Percentiles rank a stretch among this genome's conserved stretches.
Conservation (phyloP, 495 filamentous ascomycete genomes). For the Neurospora cerealis region DNA sequence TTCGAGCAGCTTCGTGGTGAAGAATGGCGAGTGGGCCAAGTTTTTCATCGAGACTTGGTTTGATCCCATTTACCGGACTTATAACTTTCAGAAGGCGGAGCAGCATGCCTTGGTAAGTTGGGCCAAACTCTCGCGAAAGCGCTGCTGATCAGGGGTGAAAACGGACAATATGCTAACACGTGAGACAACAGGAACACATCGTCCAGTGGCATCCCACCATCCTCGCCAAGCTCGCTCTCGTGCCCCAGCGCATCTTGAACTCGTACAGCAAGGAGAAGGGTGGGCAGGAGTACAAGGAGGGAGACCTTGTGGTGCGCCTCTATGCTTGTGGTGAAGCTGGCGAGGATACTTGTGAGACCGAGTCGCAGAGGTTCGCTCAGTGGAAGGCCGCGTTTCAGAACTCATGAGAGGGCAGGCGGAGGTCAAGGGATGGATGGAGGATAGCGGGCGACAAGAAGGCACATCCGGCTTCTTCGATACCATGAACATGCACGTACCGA, state of each 20-base stretch:
- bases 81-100: constrained; percentile 94
- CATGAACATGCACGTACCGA: neutral
- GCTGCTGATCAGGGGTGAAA: neutral
- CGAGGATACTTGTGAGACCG: constrained; percentile 56
- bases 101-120: constrained; percentile 73
- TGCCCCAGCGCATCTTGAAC: constrained; percentile 76
- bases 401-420: constrained; percentile 2
- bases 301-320: constrained; percentile 75
- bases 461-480: neutral
- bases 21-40: constrained; percentile 77
- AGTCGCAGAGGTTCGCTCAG: constrained; percentile 39
- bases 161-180: constrained; percentile 9
- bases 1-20: constrained; percentile 67
- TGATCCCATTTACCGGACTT: constrained; percentile 82
- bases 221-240: constrained; percentile 71
- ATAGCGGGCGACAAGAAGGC: neutral
- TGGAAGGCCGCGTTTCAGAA: constrained; percentile 35
- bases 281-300: constrained; percentile 60
- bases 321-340: constrained; percentile 52
- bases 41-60: constrained; percentile 96
- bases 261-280: constrained; percentile 44
- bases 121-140: neutral
- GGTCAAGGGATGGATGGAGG: neutral
- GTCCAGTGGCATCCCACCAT: constrained; percentile 99
- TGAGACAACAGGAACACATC: constrained; percentile 59